Conservation (phyloP, 163 green algal species). For the Volvox carteri region DNA sequence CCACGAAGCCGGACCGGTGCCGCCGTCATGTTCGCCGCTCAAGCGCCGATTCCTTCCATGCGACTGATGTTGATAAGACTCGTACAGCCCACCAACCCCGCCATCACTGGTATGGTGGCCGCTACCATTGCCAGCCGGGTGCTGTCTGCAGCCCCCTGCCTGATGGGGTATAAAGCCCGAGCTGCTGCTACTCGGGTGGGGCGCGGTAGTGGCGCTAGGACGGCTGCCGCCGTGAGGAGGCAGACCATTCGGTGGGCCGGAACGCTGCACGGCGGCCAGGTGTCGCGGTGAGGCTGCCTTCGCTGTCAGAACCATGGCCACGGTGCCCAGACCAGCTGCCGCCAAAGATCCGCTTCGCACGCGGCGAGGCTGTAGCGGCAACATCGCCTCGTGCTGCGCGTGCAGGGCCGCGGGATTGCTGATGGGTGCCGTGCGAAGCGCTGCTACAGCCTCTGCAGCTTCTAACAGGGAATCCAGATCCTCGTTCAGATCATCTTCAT, state of each 20-base stretch:
- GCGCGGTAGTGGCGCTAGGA: not conserved
- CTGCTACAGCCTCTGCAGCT: constrained; percentile 51
- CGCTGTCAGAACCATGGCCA: constrained; percentile 28
- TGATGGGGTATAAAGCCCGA: constrained; percentile 1
- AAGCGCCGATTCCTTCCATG: not conserved
- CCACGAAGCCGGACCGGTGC: not conserved
- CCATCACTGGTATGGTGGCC: not conserved
- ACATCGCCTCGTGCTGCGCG: not conserved
- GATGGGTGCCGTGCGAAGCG: constrained; percentile 49
- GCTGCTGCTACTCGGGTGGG: constrained; percentile 27
- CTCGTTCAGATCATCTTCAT: constrained; percentile 17
- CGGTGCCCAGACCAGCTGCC: not conserved
- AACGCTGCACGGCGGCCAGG: not conserved
- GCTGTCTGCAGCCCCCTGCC: not conserved
- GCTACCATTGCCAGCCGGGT: not conserved
- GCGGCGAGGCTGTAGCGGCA: constrained; percentile 24
- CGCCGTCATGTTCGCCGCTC: not conserved
- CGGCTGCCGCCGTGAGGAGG: constrained; percentile 35
- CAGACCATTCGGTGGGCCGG: constrained; percentile 37
- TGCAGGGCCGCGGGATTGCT: not conserved
- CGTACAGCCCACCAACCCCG: not conserved
- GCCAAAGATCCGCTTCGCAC: not conserved
- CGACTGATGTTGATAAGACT: constrained; percentile 18
- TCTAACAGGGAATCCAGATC: constrained; percentile 50
- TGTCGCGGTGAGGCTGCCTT: constrained; percentile 51